A percentile compares a stretch with the other conserved stretches of the same genome.
Evolutionary conservation across 805 yeast species (phyloP).

Genomic region (Candida sanyiensis): DNA sequence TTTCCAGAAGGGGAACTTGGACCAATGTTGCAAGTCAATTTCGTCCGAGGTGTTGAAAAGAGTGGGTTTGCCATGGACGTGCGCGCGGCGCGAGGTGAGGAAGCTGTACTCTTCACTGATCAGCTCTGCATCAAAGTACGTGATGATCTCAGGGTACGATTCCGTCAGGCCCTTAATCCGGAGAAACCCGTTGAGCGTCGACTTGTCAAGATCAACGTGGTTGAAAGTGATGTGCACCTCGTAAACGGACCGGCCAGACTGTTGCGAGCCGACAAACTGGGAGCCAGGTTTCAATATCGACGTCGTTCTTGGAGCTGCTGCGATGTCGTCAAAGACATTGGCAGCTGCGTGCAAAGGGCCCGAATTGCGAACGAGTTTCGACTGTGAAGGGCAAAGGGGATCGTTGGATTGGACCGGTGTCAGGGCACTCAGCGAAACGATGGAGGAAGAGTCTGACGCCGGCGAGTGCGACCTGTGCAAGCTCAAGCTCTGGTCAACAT

Average conservation of each 20-base stretch:
- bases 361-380: too few species aligned
- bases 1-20: slow-evolving; percentile 46
- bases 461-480: too few species aligned
- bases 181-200: slow-evolving; percentile 52
- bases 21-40: slow-evolving; percentile 63
- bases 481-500: too few species aligned
- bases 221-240: slow-evolving; percentile 65
- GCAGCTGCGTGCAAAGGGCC: too few species aligned
- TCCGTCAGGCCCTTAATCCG: slow-evolving; percentile 65
- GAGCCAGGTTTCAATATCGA: slow-evolving; percentile 58
- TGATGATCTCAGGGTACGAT: slow-evolving; percentile 63
- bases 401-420: slow-evolving; percentile 1
- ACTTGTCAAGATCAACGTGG: slow-evolving; percentile 55
- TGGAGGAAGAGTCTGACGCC: slow-evolving; percentile 1
- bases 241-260: slow-evolving; percentile 57
- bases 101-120: slow-evolving; percentile 50
- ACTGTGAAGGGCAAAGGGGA: too few species aligned
- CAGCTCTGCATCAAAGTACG: slow-evolving; percentile 67
- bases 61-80: not conserved
- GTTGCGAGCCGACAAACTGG: slow-evolving; percentile 61
- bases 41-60: slow-evolving; percentile 57
- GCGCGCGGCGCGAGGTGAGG: slow-evolving; percentile 16
- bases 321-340: slow-evolving; percentile 10
- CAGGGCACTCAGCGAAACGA: not conserved
- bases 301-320: slow-evolving; percentile 19